Conservation (phyloP, 495 filamentous ascomycete species). For the Talaromyces adpressus region DNA sequence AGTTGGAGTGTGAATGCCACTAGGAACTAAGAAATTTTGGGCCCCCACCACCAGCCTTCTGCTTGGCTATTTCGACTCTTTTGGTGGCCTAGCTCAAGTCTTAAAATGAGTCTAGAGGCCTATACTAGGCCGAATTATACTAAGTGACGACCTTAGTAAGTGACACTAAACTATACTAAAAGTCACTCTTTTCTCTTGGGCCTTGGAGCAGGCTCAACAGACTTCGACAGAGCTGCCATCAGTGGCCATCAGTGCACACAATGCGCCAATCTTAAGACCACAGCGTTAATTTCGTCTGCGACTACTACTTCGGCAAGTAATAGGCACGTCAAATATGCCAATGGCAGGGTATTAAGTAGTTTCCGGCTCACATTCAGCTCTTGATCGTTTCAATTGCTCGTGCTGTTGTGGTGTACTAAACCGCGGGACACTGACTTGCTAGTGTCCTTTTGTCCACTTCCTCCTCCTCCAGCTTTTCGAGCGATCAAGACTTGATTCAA, state of each 20-base stretch:
- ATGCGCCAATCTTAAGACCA: background rate
- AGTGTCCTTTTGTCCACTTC: background rate
- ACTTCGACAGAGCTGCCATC: background rate
- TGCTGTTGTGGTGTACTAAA: background rate
- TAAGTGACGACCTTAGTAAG: background rate
- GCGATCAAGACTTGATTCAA: background rate
- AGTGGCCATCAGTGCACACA: background rate
- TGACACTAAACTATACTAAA: background rate
- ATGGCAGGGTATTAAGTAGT: background rate
- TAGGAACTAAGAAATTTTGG: background rate
- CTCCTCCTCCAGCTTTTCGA: background rate
- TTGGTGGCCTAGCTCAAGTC: background rate
- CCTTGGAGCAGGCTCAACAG: background rate
- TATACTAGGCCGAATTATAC: background rate
- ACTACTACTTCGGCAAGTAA: background rate
- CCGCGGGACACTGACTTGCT: background rate
- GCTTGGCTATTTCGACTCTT: background rate
- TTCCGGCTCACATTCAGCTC: background rate
- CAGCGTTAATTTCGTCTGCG: background rate
- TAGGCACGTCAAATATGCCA: background rate
- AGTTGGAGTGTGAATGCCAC: background rate
- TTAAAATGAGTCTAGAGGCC: background rate
- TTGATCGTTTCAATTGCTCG: background rate
- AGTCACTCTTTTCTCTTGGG: background rate
- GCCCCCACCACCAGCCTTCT: background rate